Evolutionary conservation across 805 yeast species (phyloP).

Genomic region (Candida vartiovaarae): DNA sequence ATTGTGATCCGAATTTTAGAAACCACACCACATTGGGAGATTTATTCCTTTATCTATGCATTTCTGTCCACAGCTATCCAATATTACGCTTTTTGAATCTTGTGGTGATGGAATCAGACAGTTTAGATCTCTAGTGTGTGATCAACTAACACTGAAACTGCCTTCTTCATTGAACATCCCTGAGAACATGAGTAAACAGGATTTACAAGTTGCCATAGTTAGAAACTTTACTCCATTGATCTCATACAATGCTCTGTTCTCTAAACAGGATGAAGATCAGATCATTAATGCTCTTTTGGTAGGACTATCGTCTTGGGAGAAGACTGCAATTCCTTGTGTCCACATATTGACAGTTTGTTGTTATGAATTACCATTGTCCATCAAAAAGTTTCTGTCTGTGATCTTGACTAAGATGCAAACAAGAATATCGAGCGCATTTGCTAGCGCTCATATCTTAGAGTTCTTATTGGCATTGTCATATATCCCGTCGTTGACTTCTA

Average conservation of each 20-base stretch:
- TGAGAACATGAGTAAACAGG: constrained; percentile 41
- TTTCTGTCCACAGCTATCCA: constrained; percentile 63
- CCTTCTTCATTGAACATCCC: constrained; percentile 38
- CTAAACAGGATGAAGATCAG: constrained; percentile 55
- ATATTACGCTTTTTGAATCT: constrained; percentile 41
- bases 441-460: constrained; percentile 70
- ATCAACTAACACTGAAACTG: constrained; percentile 47
- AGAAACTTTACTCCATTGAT: constrained; percentile 55
- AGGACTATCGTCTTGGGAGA: constrained; percentile 70
- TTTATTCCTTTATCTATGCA: constrained; percentile 61
- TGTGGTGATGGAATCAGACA: constrained; percentile 33
- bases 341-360: constrained; percentile 73
- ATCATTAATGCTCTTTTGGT: constrained; percentile 51
- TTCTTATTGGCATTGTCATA: constrained; percentile 61
- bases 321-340: constrained; percentile 69
- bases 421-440: constrained; percentile 59
- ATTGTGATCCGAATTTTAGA: constrained; percentile 43
- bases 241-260: constrained; percentile 49
- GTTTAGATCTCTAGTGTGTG: constrained; percentile 44
- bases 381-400: constrained; percentile 61
- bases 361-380: constrained; percentile 69
- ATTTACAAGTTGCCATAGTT: constrained; percentile 59
- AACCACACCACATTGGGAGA: constrained; percentile 59
- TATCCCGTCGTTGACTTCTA: constrained; percentile 59
- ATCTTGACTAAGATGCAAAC: constrained; percentile 70